phyloP scores from a whole-genome alignment of 805 yeast species.

The Metschnikowia shivogae region DNA sequence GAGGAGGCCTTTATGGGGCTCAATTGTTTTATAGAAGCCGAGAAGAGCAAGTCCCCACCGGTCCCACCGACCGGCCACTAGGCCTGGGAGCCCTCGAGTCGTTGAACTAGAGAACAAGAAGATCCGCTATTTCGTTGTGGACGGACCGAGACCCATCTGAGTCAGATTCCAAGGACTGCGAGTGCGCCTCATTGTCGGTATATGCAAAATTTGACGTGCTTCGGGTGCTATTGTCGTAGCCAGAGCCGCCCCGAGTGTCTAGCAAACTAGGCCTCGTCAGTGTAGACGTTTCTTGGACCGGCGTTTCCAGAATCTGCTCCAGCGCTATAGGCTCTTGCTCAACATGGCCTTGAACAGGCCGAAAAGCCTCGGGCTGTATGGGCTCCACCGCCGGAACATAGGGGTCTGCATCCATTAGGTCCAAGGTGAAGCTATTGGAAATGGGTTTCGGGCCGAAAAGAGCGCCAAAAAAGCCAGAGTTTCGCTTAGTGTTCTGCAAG shows the following conservation, averaged over 20 bases:
- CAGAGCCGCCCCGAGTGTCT: no score
- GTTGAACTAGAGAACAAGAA: background rate
- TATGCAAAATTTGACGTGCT: background rate
- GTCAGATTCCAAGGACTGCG: background rate
- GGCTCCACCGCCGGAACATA: background rate
- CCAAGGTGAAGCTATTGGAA: slow-evolving; percentile 12
- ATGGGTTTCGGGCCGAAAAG: slow-evolving; percentile 24
- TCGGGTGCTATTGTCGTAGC: background rate
- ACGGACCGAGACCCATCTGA: background rate
- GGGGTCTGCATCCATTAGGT: slow-evolving; percentile 3
- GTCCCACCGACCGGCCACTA: background rate
- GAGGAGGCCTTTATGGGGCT: slow-evolving; percentile 89
- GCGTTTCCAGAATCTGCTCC: no score
- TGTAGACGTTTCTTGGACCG: no score
- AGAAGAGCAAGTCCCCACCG: slow-evolving; percentile 19
- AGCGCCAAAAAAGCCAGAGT: slow-evolving; percentile 28
- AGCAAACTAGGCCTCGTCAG: no score
- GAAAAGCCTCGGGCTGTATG: background rate
- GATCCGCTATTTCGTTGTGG: background rate
- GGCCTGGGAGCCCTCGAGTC: background rate
- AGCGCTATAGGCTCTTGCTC: no score
- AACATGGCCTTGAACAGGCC: no score
- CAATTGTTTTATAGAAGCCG: slow-evolving; percentile 66
- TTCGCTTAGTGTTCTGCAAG: slow-evolving; percentile 19
- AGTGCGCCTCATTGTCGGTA: background rate